phyloP scores from a whole-genome alignment of 768 basidiomycete genomes.

The Mycena galericulata region DNA sequence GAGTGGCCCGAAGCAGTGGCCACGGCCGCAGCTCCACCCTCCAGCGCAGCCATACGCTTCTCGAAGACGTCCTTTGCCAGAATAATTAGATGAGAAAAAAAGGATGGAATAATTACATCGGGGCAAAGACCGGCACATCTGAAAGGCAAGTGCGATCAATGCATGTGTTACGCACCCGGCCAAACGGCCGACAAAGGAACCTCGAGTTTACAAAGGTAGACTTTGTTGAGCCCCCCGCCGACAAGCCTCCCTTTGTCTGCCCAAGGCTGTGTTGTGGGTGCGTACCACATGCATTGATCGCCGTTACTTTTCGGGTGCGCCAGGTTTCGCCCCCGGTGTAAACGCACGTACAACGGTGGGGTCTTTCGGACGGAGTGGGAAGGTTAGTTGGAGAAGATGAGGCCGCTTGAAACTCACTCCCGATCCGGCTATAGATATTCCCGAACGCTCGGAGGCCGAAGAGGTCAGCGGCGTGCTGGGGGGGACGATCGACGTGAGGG shows the following conservation, averaged over 20 bases:
- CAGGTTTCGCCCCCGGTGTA: no score
- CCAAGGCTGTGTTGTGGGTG: no score
- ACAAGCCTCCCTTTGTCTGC: no score
- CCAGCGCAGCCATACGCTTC: constrained; percentile 82
- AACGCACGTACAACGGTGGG: constrained; percentile 19
- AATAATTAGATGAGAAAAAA: background rate
- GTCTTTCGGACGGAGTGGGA: background rate
- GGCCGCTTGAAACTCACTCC: constrained; percentile 49
- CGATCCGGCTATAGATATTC: constrained; percentile 76
- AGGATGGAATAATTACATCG: no score
- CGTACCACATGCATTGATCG: no score
- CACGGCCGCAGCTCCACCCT: constrained; percentile 82
- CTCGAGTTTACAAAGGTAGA: no score
- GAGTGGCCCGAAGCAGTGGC: constrained; percentile 81
- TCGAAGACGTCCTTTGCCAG: constrained; percentile 77
- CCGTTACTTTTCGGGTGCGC: no score
- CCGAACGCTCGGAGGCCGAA: constrained; percentile 73
- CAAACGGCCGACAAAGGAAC: no score
- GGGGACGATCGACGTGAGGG: background rate
- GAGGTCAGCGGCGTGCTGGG: constrained; percentile 77
- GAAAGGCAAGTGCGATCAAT: no score
- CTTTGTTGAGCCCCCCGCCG: no score
- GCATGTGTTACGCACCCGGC: no score
- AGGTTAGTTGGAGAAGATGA: background rate
- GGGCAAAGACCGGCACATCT: background rate